Percentiles rank a stretch among this genome's conserved stretches.
phyloP scores from a whole-genome alignment of 106 monocot genomes.

The Phalaenopsis equestris region DNA sequence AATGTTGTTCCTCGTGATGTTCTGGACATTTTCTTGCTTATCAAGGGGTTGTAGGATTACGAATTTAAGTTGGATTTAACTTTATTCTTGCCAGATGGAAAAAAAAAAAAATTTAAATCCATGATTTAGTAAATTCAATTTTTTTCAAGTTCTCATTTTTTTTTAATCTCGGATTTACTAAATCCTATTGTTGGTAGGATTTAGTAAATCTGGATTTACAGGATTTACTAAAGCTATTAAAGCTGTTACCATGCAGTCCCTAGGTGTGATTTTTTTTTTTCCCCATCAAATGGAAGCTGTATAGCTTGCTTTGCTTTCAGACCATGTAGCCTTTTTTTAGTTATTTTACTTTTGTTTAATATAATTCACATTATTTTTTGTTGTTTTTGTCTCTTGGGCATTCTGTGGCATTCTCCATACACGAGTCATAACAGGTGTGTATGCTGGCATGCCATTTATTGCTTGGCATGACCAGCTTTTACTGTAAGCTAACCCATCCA shows the following conservation, averaged over 20 bases:
- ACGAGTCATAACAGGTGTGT: background rate
- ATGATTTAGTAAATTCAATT: background rate
- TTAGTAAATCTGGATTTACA: too few species aligned
- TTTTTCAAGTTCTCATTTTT: too few species aligned
- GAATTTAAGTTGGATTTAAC: too few species aligned
- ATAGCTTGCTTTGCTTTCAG: background rate
- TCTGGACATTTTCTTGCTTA: background rate
- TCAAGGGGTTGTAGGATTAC: background rate
- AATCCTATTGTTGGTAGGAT: too few species aligned
- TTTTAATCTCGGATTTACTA: too few species aligned
- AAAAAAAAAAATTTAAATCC: background rate
- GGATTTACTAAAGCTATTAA: too few species aligned
- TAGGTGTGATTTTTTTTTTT: background rate
- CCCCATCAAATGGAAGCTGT: too few species aligned
- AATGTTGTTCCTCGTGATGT: background rate
- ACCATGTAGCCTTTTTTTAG: background rate
- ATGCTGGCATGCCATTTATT: background rate
- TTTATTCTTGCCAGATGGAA: too few species aligned
- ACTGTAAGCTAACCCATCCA: background rate
- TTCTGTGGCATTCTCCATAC: background rate
- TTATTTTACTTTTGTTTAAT: background rate
- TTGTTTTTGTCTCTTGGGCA: background rate
- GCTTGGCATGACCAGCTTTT: background rate
- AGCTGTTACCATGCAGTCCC: too few species aligned
- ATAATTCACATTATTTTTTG: background rate